Base-by-base conservation (phyloP, 441 rosid species). In the Gossypium laxum region DNA sequence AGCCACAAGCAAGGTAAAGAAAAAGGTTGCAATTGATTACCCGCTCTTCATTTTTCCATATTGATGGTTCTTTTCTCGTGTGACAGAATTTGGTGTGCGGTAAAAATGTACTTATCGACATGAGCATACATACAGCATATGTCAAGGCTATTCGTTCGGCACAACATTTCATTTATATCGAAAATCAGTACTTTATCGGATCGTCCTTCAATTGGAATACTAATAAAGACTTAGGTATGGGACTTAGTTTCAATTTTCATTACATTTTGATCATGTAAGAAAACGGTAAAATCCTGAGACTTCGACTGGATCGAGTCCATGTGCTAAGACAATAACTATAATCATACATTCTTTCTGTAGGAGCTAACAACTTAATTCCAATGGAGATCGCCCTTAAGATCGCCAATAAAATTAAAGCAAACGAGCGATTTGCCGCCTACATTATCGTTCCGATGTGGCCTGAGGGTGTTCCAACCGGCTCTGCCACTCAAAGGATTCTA, bases 61-160 rank as follows among this genome's bases (percentile, higher is more conserved):
- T 30, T 30, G 38, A 30, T 62, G 68, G 5, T 60, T 32, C 52
- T 74, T 80, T 47, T 74, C 67, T 55, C 32, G 43, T 82, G 78
- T 75, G 54, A 76, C 90, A 94, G 99, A 91, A 89, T 68, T 83
- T 95, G 76, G 84, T 95, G 34, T 91, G 96, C 65, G 98, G 97
- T 55, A 95, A 95, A 88, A 91, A 92, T 71, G 85, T 91, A 50
- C 87, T 92, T 67, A 91, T 95, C 69, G 99, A 95, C 85, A 92
- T 89, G 97, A 95, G 98, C 87, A 95, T 92, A 82, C 99, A 95
- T 79, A 85, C 93, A 10, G 99, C 99, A 55, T 95, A 92, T 65
- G 92, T 95, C 56, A 88, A 89, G 76, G 99, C 98, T 80, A 92
- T 95, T 65, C 98, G 98, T 70, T 80, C 95, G 50, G 99, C 99